Evolutionary conservation across 192 early-diverging fungal species (phyloP).

Genomic region (Backusella australiensis): DNA sequence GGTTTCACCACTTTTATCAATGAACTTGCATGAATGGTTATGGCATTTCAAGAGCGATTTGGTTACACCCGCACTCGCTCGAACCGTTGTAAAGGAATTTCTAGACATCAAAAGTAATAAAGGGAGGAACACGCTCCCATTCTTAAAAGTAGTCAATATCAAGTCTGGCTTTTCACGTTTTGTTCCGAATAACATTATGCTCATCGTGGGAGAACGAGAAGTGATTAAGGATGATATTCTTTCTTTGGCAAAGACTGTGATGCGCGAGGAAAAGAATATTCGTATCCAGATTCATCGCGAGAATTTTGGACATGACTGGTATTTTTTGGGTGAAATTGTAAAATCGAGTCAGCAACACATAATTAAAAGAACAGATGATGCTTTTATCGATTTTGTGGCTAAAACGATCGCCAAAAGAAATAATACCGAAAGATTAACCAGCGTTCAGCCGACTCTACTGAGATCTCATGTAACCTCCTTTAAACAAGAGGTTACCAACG

Average conservation of each 20-base stretch:
- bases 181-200: slow-evolving; percentile 7
- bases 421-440: neutral
- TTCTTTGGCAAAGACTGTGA: neutral
- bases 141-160: neutral
- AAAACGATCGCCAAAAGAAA: neutral
- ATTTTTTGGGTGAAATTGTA: slow-evolving; percentile 11
- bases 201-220: slow-evolving; percentile 20
- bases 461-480: neutral
- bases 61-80: slow-evolving; percentile 8
- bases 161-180: slow-evolving; percentile 10
- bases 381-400: neutral
- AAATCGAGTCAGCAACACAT: neutral
- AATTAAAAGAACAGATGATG: neutral
- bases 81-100: slow-evolving; percentile 15
- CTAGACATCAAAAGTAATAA: slow-evolving; percentile 10
- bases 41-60: slow-evolving; percentile 26
- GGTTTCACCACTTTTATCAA: slow-evolving; percentile 25
- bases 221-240: slow-evolving; percentile 27
- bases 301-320: slow-evolving; percentile 9
- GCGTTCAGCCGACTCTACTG: neutral
- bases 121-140: neutral
- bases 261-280: neutral
- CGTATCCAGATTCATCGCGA: neutral
- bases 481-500: neutral
- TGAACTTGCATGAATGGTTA: slow-evolving; percentile 2